Conservation (phyloP, 306 rosid genomes). For the Quercus suber region DNA sequence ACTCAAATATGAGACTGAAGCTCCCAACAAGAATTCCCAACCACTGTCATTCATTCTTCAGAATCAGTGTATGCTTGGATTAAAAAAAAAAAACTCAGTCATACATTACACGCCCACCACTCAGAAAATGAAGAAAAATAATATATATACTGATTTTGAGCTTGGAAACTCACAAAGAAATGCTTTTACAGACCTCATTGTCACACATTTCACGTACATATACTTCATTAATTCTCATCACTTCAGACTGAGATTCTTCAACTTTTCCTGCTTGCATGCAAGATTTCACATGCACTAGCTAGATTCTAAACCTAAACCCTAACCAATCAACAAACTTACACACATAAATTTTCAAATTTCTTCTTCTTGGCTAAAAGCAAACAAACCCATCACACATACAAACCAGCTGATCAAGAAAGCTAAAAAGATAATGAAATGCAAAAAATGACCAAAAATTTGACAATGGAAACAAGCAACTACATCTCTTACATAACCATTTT, state of each 20-base stretch:
- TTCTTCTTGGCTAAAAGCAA: neutral
- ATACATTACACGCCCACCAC: neutral
- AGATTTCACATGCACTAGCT: constrained; percentile 27
- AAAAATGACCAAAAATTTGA: neutral
- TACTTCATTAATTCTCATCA: constrained; percentile 17
- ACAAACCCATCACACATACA: constrained; percentile 12
- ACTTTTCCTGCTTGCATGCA: constrained; percentile 41
- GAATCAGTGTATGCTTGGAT: constrained; percentile 45
- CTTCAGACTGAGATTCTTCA: constrained; percentile 16
- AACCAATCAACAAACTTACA: neutral
- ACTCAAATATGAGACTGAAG: constrained; percentile 14
- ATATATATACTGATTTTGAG: constrained; percentile 44
- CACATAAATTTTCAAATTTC: neutral
- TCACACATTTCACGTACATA: constrained; percentile 27
- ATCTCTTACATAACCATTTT: constrained; percentile 23
- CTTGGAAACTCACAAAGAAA: constrained; percentile 56
- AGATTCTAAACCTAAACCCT: constrained; percentile 40
- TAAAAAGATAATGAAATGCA: neutral
- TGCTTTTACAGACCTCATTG: constrained; percentile 42
- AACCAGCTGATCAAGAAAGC: neutral
- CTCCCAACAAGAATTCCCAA: constrained; percentile 35
- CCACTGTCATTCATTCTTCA: constrained; percentile 28
- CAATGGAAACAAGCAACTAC: neutral
- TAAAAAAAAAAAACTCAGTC: neutral
- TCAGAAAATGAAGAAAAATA: constrained; percentile 20